Conservation (phyloP, 257 asterid genomes). For the Solanum ossicruentum region DNA sequence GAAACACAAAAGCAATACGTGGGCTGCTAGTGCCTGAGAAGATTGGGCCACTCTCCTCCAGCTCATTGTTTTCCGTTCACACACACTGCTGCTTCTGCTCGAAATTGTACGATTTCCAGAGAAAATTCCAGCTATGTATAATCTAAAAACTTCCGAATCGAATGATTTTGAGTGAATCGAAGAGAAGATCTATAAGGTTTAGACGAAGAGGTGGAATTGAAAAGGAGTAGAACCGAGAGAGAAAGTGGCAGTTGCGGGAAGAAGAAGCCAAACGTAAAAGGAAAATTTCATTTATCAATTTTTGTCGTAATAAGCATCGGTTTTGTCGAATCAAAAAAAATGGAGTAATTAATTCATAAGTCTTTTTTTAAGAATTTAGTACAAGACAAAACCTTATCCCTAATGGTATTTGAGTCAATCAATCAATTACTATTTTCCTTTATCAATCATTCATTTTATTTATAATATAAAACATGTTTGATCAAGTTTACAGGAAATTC, state of each 20-base stretch:
- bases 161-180: background rate
- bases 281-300: background rate
- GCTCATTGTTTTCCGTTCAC: constrained; percentile 37
- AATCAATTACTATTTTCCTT: background rate
- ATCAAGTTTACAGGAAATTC: background rate
- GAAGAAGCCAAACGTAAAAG: background rate
- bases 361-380: background rate
- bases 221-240: background rate
- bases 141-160: background rate
- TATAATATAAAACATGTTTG: background rate
- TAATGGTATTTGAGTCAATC: background rate
- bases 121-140: background rate
- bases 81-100: background rate
- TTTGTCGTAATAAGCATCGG: background rate
- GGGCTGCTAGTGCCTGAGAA: constrained; percentile 75
- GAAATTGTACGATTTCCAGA: background rate
- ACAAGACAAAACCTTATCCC: background rate
- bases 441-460: background rate
- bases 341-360: background rate
- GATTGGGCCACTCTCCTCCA: constrained; percentile 93
- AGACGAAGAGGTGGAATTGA: background rate
- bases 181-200: background rate
- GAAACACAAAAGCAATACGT: constrained; percentile 49
- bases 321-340: background rate
- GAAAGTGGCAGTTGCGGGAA: background rate